Evolutionary conservation across 2,329 filamentous ascomycete genomes (phyloP).

Genomic region (Penicillium janthinellum): DNA sequence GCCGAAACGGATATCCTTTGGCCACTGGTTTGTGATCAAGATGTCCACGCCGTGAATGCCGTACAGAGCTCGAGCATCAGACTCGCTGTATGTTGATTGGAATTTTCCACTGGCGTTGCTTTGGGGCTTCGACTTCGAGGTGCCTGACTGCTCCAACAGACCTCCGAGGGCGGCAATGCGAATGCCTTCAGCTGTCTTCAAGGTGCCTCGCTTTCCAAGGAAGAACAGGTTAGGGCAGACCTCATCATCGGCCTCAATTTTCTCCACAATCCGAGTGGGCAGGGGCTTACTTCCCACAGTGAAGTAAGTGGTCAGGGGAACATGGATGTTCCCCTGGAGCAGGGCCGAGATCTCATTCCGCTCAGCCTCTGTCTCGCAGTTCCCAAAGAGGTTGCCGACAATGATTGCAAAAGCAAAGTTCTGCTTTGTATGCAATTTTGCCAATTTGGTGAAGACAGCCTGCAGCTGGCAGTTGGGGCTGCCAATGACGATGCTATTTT

Average conservation of each 20-base stretch:
- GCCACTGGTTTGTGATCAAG: constrained; percentile 85
- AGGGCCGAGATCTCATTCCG: constrained; percentile 66
- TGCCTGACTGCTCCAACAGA: constrained; percentile 45
- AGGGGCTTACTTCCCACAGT: constrained; percentile 74
- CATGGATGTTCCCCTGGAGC: constrained; percentile 68
- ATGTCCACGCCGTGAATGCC: constrained; percentile 83
- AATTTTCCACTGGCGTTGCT: constrained; percentile 62
- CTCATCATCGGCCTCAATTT: constrained; percentile 70
- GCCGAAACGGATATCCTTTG: constrained; percentile 67
- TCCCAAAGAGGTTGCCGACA: constrained; percentile 77
- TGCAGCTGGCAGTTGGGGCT: constrained; percentile 77
- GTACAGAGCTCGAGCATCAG: constrained; percentile 73
- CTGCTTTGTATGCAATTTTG: constrained; percentile 81
- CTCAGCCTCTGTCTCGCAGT: constrained; percentile 49
- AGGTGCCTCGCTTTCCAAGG: constrained; percentile 80
- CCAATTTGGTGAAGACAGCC: constrained; percentile 76
- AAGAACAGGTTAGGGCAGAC: constrained; percentile 91
- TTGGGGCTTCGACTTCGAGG: constrained; percentile 32
- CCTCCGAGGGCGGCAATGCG: constrained; percentile 87
- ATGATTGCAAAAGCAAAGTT: constrained; percentile 83
- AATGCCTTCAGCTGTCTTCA: constrained; percentile 87
- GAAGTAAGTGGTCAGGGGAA: constrained; percentile 89
- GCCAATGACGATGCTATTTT: constrained; percentile 69
- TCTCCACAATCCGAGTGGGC: constrained; percentile 69
- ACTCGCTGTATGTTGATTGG: constrained; percentile 73